Conservation (phyloP, 179 eudicot genomes). For the Beta macrorhiza region DNA sequence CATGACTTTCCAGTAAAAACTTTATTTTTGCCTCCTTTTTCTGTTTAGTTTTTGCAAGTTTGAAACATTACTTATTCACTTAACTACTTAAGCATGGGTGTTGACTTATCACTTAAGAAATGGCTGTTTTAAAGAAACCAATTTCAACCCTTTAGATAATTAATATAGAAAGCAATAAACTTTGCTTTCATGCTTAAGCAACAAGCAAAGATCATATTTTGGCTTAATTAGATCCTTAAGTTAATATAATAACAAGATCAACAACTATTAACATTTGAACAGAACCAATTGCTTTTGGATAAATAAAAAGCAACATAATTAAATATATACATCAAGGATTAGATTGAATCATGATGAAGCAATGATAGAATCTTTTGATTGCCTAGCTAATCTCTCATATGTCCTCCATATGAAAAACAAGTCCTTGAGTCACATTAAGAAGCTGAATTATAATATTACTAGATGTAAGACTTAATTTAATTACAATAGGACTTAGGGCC, state of each 20-base stretch:
- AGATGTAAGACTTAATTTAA: not conserved
- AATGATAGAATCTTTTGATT: slow-evolving; percentile 28
- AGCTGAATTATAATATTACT: slow-evolving; percentile 11
- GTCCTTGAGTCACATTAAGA: slow-evolving; percentile 13
- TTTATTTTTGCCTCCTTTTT: not conserved
- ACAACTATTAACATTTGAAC: slow-evolving; percentile 7
- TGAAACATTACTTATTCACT: not conserved
- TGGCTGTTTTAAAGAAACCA: slow-evolving; percentile 10
- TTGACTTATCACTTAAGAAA: slow-evolving; percentile 16
- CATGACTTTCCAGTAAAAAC: not conserved
- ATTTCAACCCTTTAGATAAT: slow-evolving; percentile 11
- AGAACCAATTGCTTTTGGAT: slow-evolving; percentile 21
- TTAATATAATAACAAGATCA: slow-evolving; percentile 10
- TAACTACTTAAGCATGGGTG: slow-evolving; percentile 12
- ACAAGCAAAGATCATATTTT: slow-evolving; percentile 8
- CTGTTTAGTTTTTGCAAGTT: not conserved
- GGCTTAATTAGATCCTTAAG: slow-evolving; percentile 16
- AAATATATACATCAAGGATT: slow-evolving; percentile 11
- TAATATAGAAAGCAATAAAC: slow-evolving; percentile 1
- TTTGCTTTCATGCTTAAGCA: slow-evolving; percentile 15
- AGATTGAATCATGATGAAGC: slow-evolving; percentile 17
- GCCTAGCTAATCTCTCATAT: slow-evolving; percentile 21
- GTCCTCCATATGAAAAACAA: slow-evolving; percentile 24
- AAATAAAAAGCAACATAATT: slow-evolving; percentile 30
- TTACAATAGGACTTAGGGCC: slow-evolving; percentile 2